Conservation (phyloP, 306 rosid genomes). For the Vachellia pachyceras region DNA sequence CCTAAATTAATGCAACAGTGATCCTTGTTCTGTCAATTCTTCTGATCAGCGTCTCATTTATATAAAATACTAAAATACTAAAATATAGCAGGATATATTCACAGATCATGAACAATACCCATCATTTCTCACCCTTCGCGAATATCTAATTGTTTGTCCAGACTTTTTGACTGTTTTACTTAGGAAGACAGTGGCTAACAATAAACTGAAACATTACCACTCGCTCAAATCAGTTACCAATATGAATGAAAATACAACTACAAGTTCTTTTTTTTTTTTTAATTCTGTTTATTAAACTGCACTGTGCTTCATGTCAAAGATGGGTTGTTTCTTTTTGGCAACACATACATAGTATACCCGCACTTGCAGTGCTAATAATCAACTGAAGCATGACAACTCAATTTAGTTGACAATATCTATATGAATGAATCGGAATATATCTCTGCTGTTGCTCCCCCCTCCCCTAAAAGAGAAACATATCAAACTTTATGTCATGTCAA, state of each 20-base stretch:
- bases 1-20: background rate
- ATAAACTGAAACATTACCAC: background rate
- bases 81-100: background rate
- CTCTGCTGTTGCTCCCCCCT: background rate
- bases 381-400: background rate
- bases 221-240: background rate
- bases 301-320: background rate
- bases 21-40: background rate
- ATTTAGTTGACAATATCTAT: background rate
- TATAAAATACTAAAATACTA: background rate
- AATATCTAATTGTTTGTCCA: background rate
- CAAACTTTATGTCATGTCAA: background rate
- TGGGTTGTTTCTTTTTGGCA: background rate
- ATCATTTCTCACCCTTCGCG: background rate
- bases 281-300: background rate
- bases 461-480: no score
- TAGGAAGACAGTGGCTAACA: background rate
- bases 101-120: background rate
- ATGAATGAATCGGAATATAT: background rate
- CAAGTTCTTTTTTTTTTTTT: background rate
- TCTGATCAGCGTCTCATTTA: background rate
- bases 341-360: background rate
- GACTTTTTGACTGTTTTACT: background rate
- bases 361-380: background rate
- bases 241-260: background rate